Evolutionary conservation across 495 filamentous ascomycete species (phyloP), one percentile per base, ranked within the genome.

Genomic region (Lindgomyces ingoldianus): DNA sequence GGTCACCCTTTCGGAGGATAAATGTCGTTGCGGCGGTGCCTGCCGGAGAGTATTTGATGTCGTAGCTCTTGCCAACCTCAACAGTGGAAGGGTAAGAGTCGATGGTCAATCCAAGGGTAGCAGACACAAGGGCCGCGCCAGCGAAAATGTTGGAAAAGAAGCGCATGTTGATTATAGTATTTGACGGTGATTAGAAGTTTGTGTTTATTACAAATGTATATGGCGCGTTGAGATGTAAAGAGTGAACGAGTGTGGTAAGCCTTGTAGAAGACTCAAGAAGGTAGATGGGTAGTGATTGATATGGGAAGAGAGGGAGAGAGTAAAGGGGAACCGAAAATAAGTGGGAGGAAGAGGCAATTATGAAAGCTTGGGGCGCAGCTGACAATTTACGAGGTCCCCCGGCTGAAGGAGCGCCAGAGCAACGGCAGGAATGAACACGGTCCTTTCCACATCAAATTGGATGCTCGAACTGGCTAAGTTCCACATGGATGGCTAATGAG

Each of bases 21-120:
- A 77, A 72, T 42, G 71, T 72, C 33, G 75, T 62, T 12, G 73
- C 65, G 11, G 58, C 62, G 45, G 57, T 64, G 53, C 66, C 67
- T 36, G 62, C 58, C 27, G 73, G 69, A 3, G 60, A 26, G 52
- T 61, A 70, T 18, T 42, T 58, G 55, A 73, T 48, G 16, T n/a
- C 47, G 54, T 63, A 60, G 0, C 55, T 54, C 51, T 58, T 49
- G 41, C 64, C 60, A 16, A 44, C 55, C 41, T 53, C 46, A 18
- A 64, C 48, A 24, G 26, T 14, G 14, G 36, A 64, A 53, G 62
- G 70, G 30, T 59, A 68, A 12, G 66, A 54, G 54, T 69, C 71
- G 65, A 75, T 70, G 48, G 45, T 52, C 45, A 76, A 44, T 26
- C 66, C 65, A 4, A 44, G 26, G 30, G 68, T 70, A 47, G 70